phyloP scores from a whole-genome alignment of 331 rosid species.

The Rhamnella rubrinervis region DNA sequence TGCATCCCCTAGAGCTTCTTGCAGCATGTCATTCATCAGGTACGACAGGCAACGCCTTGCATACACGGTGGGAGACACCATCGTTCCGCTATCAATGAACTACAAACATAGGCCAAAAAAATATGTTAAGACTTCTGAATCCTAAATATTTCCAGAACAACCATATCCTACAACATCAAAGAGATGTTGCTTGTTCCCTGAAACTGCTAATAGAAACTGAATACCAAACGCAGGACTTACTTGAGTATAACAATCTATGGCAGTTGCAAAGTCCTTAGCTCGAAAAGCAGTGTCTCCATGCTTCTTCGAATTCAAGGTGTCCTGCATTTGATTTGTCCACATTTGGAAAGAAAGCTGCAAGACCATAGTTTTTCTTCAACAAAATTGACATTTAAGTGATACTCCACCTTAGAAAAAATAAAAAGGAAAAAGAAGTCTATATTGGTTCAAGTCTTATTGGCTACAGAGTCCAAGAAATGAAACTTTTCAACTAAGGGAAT shows the following conservation, averaged over 20 bases:
- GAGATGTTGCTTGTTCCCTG: neutral
- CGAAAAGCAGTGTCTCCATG: constrained; percentile 89
- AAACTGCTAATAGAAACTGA: no score
- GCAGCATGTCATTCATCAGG: constrained; percentile 73
- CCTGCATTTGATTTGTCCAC: constrained; percentile 98
- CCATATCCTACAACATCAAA: no score
- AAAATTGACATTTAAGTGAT: constrained; percentile 27
- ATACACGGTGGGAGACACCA: constrained; percentile 94
- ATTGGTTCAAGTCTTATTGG: neutral
- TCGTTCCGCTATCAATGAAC: constrained; percentile 95
- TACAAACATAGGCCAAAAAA: constrained; percentile 18
- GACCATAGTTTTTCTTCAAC: constrained; percentile 24
- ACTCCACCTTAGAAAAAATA: neutral
- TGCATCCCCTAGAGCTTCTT: constrained; percentile 87
- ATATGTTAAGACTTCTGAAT: neutral
- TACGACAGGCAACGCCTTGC: constrained; percentile 82
- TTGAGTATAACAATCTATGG: constrained; percentile 79
- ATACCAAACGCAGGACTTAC: constrained; percentile 34
- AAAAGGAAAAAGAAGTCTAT: neutral
- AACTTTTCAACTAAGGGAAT: no score
- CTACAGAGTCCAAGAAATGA: no score
- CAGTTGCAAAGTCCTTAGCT: constrained; percentile 71
- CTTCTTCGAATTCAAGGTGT: constrained; percentile 81
- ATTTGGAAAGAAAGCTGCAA: constrained; percentile 94
- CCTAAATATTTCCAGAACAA: no score